Conservation (phyloP, 2,329 filamentous ascomycete genomes). For the Sordariomycetes sp. region DNA sequence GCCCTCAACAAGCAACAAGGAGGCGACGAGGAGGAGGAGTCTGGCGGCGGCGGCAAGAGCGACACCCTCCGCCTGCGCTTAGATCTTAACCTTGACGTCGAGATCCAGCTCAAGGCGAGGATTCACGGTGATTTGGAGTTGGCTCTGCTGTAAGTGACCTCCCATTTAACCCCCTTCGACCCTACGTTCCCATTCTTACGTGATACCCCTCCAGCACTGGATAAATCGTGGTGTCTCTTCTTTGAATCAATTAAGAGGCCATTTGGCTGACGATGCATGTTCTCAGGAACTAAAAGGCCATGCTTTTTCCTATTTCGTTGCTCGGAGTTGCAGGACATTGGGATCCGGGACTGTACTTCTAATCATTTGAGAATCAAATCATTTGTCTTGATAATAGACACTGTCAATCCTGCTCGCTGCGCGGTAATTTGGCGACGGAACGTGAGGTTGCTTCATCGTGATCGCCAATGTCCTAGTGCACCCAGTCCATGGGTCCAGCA, state of each 20-base stretch:
- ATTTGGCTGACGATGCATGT: too few relatives aligned
- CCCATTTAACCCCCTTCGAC: constrained; percentile 4
- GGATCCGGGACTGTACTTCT: too few relatives aligned
- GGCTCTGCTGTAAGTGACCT: constrained; percentile 46
- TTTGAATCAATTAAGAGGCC: not conserved
- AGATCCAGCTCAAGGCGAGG: constrained; percentile 77
- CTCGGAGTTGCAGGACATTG: too few relatives aligned
- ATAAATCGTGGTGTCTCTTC: constrained; percentile 1
- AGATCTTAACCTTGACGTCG: constrained; percentile 74
- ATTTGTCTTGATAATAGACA: too few relatives aligned
- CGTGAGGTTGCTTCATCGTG: too few relatives aligned
- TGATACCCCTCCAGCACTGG: not conserved
- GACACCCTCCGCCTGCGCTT: constrained; percentile 58
- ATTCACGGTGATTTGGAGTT: constrained; percentile 79
- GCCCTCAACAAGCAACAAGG: constrained; percentile 24
- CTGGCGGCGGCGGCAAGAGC: constrained; percentile 33
- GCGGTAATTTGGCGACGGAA: too few relatives aligned
- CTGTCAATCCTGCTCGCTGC: too few relatives aligned
- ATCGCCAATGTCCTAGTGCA: too few relatives aligned
- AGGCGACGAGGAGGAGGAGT: constrained; percentile 19
- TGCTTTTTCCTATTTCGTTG: too few relatives aligned
- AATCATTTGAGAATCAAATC: too few relatives aligned
- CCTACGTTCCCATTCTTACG: not conserved
- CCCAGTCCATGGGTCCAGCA: too few relatives aligned
- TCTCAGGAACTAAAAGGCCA: too few relatives aligned